Base-by-base conservation (phyloP, 176 grass and related monocot genomes). In the Zizania latifolia region DNA sequence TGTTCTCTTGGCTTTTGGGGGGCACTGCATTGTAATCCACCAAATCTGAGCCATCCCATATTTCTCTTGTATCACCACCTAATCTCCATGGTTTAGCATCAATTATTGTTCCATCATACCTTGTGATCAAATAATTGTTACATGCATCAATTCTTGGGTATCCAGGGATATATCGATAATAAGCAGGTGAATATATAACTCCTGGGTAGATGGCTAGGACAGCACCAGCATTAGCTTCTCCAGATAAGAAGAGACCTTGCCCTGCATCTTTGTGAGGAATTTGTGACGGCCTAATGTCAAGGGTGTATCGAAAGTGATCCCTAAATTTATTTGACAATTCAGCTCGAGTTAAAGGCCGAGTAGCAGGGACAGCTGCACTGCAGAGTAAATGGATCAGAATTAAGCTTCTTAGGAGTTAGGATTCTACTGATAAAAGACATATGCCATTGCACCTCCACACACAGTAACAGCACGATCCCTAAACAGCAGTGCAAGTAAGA, bases 231-330 rank as follows among this genome's bases (percentile, higher is more conserved):
- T 79, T 81, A 71, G 89, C 82, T 81, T 80, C 43, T 70, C 95
- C 91, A 30, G 79, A 88, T 58, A 98, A 33, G 75, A 99, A 94
- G 28, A 99, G 72, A 81, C 95, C 95, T 56, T 88, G 82, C 7
- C 95, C 89, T 32, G 95, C 88, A 81, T 92, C 95, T 84, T 97
- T 83, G 68, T 98, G 94, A 89, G 79, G 72, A 75, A 99, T 90
- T 82, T 81, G 66, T 68, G 95, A 99, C 41, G 81, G 79, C 51
- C 45, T 86, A 27, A 94, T 73, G 77, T 90, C 84, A 73, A 92
- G 82, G n/a, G 86, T 92, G 87, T 92, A 99, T 3, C 86, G 82
- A 39, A 88, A 76, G 62, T 81, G 50, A 51, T 86, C 71, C 75
- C 19, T 94, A 44, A 94, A 77, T 83, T 82, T 55, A n/a, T 82